A percentile compares a stretch with the other conserved stretches of the same genome.
phyloP scores from a whole-genome alignment of 306 rosid genomes.

The Prunus mume region DNA sequence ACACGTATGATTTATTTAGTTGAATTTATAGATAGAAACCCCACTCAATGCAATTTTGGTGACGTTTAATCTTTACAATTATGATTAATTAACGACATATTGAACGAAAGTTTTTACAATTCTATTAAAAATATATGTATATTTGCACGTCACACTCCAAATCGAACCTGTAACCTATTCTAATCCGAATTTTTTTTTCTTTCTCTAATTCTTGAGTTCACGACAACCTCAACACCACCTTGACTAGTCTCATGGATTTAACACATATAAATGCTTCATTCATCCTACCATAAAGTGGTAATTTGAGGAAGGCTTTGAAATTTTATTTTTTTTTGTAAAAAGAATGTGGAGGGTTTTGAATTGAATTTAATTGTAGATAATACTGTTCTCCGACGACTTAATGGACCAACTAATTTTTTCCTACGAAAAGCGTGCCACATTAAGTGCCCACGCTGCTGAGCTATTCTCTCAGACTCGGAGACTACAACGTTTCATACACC shows the following conservation, averaged over 20 bases:
- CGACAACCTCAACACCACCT: neutral
- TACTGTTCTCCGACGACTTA: neutral
- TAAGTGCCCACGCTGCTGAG: neutral
- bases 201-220: neutral
- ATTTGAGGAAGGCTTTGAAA: neutral
- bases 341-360: neutral
- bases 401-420: neutral
- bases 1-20: neutral
- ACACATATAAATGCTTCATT: no score
- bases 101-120: neutral
- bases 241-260: no score
- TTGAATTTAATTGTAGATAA: neutral
- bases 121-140: neutral
- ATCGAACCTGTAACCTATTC: neutral
- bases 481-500: neutral
- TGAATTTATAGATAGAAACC: no score
- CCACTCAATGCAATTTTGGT: no score
- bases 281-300: neutral
- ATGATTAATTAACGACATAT: neutral
- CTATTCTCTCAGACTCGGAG: neutral
- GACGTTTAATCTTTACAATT: neutral
- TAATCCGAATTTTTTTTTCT: neutral
- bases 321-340: no score
- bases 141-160: neutral
- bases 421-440: slow-evolving; percentile 16